Percentiles rank a stretch among this genome's conserved stretches.
phyloP scores from a whole-genome alignment of 2,329 filamentous ascomycete genomes.

The Talaromyces sp. region DNA sequence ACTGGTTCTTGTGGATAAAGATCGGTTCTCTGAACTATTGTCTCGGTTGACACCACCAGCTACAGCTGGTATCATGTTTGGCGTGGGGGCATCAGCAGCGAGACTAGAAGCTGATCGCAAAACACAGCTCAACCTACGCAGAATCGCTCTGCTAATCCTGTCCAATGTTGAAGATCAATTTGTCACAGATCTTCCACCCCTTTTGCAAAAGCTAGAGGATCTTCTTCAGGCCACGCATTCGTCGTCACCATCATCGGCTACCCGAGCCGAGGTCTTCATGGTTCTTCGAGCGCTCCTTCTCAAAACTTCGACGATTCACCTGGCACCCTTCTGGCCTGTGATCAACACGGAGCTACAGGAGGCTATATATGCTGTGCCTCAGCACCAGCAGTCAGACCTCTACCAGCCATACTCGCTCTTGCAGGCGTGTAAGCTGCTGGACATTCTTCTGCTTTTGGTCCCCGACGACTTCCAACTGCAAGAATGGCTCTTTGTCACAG shows the following conservation, averaged over 20 bases:
- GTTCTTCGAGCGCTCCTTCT: slow-evolving; percentile 76
- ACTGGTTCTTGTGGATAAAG: slow-evolving; percentile 81
- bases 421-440: slow-evolving; percentile 90
- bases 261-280: slow-evolving; percentile 84
- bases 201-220: slow-evolving; percentile 82
- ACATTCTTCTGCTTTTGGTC: slow-evolving; percentile 75
- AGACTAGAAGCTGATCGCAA: slow-evolving; percentile 91
- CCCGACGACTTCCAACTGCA: slow-evolving; percentile 98
- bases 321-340: slow-evolving; percentile 83
- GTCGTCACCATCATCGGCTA: slow-evolving; percentile 86
- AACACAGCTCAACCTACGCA: slow-evolving; percentile 81
- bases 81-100: slow-evolving; percentile 91
- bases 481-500: slow-evolving; percentile 95
- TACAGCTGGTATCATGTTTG: slow-evolving; percentile 94
- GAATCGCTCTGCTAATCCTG: slow-evolving; percentile 73
- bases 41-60: slow-evolving; percentile 75
- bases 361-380: slow-evolving; percentile 68
- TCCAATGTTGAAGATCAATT: slow-evolving; percentile 74
- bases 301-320: slow-evolving; percentile 69
- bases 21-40: slow-evolving; percentile 75
- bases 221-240: slow-evolving; percentile 75
- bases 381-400: slow-evolving; percentile 64
- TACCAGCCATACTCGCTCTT: slow-evolving; percentile 73
- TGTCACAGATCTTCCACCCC: slow-evolving; percentile 63
- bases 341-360: slow-evolving; percentile 80